These are phyloP conservation scores for Lachnellula arida DNA, from an alignment of 2,329 filamentous ascomycete species.

Conservation along the genomic window DNA sequence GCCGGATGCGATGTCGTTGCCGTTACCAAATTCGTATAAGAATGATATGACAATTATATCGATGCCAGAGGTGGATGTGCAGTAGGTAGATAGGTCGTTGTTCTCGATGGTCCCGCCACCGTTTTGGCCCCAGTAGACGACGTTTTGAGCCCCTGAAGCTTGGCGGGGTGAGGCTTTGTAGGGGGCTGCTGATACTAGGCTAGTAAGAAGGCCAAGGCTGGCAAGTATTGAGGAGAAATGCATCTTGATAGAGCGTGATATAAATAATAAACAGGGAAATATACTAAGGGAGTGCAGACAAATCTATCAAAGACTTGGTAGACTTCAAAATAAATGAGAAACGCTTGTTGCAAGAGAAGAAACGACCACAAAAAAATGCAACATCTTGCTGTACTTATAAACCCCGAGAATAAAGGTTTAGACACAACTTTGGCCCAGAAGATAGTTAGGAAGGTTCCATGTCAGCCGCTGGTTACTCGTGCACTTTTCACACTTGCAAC, in stretches of 20 bases:
- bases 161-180: constrained; percentile 1
- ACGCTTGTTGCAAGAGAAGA: too few species aligned
- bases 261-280: background rate
- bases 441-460: too few species aligned
- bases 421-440: too few species aligned
- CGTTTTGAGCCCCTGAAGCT: constrained; percentile 1
- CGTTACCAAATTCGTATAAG: constrained; percentile 37
- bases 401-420: too few species aligned
- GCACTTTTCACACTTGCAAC: too few species aligned
- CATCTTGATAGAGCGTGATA: constrained; percentile 1
- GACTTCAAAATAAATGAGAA: too few species aligned
- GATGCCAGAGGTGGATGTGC: constrained; percentile 35
- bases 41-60: constrained; percentile 42
- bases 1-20: constrained; percentile 35
- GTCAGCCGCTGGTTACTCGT: too few species aligned
- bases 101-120: background rate
- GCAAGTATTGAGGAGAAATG: constrained; percentile 5
- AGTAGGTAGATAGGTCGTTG: constrained; percentile 37
- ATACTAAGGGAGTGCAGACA: too few species aligned
- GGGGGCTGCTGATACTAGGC: background rate
- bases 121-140: constrained; percentile 24
- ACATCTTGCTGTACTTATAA: too few species aligned
- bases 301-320: too few species aligned
- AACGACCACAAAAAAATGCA: too few species aligned
- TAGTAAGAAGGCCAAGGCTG: background rate